Percentiles rank a stretch among this genome's conserved stretches.
Evolutionary conservation across 1,284 basidiomycete genomes (phyloP).

Genomic region (Trichosporon coremiiforme): DNA sequence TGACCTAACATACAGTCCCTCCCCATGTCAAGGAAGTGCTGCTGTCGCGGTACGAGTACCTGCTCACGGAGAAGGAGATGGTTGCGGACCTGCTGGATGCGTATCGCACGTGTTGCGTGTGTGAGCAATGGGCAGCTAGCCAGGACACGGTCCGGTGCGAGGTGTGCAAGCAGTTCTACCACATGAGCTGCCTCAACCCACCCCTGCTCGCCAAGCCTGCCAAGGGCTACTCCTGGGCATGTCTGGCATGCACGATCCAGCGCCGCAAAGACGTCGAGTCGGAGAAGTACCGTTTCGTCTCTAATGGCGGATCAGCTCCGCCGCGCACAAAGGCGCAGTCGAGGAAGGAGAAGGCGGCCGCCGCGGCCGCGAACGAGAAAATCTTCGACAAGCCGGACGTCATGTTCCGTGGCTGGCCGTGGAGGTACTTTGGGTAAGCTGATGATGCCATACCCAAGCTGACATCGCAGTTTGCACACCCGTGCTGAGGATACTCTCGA

Average conservation of each 20-base stretch:
- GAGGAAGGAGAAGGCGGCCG: slow-evolving; percentile 65
- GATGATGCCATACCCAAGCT: slow-evolving; percentile 20
- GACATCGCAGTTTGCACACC: slow-evolving; percentile 71
- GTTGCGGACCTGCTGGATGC: slow-evolving; percentile 85
- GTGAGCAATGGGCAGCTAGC: slow-evolving; percentile 74
- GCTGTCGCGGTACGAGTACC: slow-evolving; percentile 84
- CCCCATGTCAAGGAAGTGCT: slow-evolving; percentile 74
- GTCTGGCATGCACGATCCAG: slow-evolving; percentile 83
- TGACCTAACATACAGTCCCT: slow-evolving; percentile 64
- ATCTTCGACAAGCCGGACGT: slow-evolving; percentile 73
- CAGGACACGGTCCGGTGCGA: slow-evolving; percentile 91
- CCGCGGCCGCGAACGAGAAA: slow-evolving; percentile 11
- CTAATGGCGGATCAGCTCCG: slow-evolving; percentile 53
- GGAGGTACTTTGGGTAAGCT: slow-evolving; percentile 90
- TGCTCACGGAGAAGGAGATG: slow-evolving; percentile 90
- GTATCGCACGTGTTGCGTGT: slow-evolving; percentile 81
- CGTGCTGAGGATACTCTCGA: slow-evolving; percentile 89
- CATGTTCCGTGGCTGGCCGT: slow-evolving; percentile 72
- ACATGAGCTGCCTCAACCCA: slow-evolving; percentile 91
- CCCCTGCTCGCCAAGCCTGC: slow-evolving; percentile 94
- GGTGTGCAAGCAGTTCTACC: slow-evolving; percentile 89
- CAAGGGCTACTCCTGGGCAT: slow-evolving; percentile 97
- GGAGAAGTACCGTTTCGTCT: slow-evolving; percentile 65
- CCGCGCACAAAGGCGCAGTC: slow-evolving; percentile 62
- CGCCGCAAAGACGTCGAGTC: slow-evolving; percentile 83